phyloP scores from a whole-genome alignment of 164 flowering plant species.

The Santalum album region DNA sequence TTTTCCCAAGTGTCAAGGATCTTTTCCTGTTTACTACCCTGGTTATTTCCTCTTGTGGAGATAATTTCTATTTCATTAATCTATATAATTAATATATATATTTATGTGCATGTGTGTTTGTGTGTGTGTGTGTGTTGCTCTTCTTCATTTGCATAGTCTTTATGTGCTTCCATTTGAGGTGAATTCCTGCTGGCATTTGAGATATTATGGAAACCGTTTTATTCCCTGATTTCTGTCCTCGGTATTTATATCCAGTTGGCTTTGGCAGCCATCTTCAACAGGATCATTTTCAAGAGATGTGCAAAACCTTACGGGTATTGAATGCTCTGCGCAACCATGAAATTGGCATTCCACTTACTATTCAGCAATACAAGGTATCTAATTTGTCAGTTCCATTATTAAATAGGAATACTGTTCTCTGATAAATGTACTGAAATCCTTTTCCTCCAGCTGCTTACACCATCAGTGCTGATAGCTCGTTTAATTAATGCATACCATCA shows the following conservation, averaged over 20 bases:
- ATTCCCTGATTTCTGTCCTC: conserved; percentile 46
- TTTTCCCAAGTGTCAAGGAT: too few species aligned
- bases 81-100: too few species aligned
- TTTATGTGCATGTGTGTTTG: too few species aligned
- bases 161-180: too few species aligned
- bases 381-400: conserved; percentile 6
- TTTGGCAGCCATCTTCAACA: conserved; percentile 93
- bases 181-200: too few species aligned
- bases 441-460: conserved; percentile 59
- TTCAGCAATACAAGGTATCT: conserved; percentile 85
- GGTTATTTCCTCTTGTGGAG: too few species aligned
- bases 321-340: conserved; percentile 85
- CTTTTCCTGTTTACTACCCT: too few species aligned
- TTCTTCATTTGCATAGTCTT: too few species aligned
- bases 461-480: conserved; percentile 83
- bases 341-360: conserved; percentile 88
- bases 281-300: conserved; percentile 82
- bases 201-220: not conserved
- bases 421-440: conserved; percentile 5
- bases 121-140: too few species aligned
- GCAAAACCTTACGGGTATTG: conserved; percentile 77
- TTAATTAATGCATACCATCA: conserved; percentile 84
- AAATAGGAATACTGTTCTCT: conserved; percentile 3
- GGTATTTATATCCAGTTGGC: conserved; percentile 81
- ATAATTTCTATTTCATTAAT: too few species aligned